phyloP scores from a whole-genome alignment of 352 stramenopile genomes.

The Blastocystis sp. region DNA sequence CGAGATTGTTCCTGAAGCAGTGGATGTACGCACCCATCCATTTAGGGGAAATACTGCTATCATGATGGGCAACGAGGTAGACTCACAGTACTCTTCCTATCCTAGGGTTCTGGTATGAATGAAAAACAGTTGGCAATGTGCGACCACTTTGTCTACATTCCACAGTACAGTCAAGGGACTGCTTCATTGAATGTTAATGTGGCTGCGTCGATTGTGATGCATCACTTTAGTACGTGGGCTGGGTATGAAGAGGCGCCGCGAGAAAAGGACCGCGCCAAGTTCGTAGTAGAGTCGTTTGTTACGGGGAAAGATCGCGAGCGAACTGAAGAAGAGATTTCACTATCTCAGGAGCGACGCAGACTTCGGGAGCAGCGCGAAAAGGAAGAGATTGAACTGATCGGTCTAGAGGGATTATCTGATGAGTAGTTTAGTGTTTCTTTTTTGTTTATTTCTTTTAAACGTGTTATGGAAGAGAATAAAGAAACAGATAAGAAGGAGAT shows the following conservation, averaged over 20 bases:
- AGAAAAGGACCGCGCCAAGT: constrained; percentile 63
- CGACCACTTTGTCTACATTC: constrained; percentile 86
- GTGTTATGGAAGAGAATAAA: constrained; percentile 8
- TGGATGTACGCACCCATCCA: constrained; percentile 74
- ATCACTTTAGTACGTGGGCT: constrained; percentile 74
- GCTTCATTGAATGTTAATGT: constrained; percentile 90
- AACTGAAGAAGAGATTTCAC: constrained; percentile 18
- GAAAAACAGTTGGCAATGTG: constrained; percentile 81
- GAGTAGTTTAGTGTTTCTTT: neutral
- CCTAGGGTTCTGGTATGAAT: constrained; percentile 80
- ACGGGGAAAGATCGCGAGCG: neutral
- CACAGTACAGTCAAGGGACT: constrained; percentile 85
- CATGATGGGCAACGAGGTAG: constrained; percentile 88
- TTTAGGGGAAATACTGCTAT: constrained; percentile 77
- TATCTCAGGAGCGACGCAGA: neutral
- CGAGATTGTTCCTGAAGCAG: constrained; percentile 81
- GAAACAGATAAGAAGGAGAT: neutral
- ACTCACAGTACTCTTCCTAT: constrained; percentile 55
- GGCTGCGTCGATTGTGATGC: constrained; percentile 83
- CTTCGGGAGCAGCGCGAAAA: neutral
- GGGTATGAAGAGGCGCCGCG: constrained; percentile 63
- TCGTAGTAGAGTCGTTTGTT: constrained; percentile 29
- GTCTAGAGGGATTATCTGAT: neutral
- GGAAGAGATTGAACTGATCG: constrained; percentile 28
- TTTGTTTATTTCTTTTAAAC: neutral